These are phyloP conservation scores for Lomentospora prolificans DNA, from an alignment of 2,329 filamentous ascomycete genomes.

Conservation along the genomic window DNA sequence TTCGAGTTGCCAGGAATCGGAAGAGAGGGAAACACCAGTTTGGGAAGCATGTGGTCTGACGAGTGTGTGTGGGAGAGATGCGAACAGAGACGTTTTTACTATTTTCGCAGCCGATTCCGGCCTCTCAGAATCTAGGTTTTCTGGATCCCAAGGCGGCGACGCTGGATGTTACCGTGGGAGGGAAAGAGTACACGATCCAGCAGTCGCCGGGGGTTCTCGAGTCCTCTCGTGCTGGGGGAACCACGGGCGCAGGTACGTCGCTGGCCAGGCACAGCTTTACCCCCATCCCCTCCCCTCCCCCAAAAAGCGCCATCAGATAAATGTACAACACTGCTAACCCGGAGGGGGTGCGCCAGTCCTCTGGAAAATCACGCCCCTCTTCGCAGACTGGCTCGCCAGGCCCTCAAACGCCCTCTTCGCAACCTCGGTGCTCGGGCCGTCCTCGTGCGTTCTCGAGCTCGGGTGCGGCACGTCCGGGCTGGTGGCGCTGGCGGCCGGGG, in stretches of 20 bases:
- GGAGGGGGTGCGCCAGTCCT: conserved; percentile 47
- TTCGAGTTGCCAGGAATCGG: too few relatives aligned
- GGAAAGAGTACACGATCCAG: conserved; percentile 61
- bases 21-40: background rate
- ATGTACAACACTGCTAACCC: background rate
- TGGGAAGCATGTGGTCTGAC: too few relatives aligned
- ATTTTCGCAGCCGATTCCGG: conserved; percentile 68
- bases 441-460: conserved; percentile 64
- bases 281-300: too few relatives aligned
- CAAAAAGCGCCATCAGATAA: conserved; percentile 1
- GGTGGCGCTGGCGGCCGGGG: conserved; percentile 53
- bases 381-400: conserved; percentile 70
- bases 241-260: conserved; percentile 42
- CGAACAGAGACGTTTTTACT: conserved; percentile 86
- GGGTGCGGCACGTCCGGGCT: conserved; percentile 82
- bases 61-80: too few relatives aligned
- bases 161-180: conserved; percentile 59
- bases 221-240: conserved; percentile 57
- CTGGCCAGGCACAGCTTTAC: too few relatives aligned
- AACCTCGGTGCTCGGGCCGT: conserved; percentile 32
- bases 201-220: conserved; percentile 78
- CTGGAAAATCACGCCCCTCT: conserved; percentile 80
- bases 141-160: conserved; percentile 59
- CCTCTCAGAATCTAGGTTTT: conserved; percentile 74
- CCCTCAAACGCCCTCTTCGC: conserved; percentile 52